Percentiles rank a stretch among this genome's conserved stretches.
These are phyloP conservation scores for Tremella yokohamensis DNA, from an alignment of 768 basidiomycete genomes.

Conservation along the genomic window DNA sequence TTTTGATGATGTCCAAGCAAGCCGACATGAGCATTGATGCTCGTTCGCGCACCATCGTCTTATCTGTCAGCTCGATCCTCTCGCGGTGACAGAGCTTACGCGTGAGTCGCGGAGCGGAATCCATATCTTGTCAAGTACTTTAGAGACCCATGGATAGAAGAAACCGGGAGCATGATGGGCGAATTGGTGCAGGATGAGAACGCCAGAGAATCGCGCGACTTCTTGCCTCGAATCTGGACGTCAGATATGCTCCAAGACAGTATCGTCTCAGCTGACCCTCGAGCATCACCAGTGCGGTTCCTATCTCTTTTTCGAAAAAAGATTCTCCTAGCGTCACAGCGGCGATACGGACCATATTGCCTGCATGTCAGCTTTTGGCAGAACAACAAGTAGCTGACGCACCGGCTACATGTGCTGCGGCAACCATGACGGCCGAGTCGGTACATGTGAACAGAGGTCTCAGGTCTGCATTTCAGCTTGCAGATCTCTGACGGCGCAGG, in stretches of 20 bases:
- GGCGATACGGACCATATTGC: conserved; percentile 71
- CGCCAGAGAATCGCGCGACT: conserved; percentile 83
- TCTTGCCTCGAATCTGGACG: conserved; percentile 67
- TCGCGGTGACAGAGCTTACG: conserved; percentile 50
- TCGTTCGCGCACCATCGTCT: conserved; percentile 79
- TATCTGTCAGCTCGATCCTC: neutral
- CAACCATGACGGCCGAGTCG: conserved; percentile 89
- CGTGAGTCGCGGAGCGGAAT: conserved; percentile 83
- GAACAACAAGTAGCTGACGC: conserved; percentile 42
- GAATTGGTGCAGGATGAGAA: conserved; percentile 88
- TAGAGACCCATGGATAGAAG: conserved; percentile 80
- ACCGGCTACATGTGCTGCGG: conserved; percentile 87
- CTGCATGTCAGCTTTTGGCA: conserved; percentile 4
- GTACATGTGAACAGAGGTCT: conserved; percentile 84
- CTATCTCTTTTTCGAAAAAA: conserved; percentile 86
- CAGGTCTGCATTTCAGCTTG: conserved; percentile 67
- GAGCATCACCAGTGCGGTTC: conserved; percentile 73
- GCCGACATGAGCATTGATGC: conserved; percentile 90
- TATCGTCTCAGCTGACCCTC: conserved; percentile 42
- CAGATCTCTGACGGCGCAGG: conserved; percentile 52
- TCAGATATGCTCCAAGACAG: conserved; percentile 8
- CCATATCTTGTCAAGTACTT: conserved; percentile 89
- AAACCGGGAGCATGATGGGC: conserved; percentile 81
- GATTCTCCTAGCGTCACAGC: conserved; percentile 78
- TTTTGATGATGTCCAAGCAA: conserved; percentile 79